Base-by-base conservation (phyloP, 306 rosid genomes). In the Phaseolus lunatus region DNA sequence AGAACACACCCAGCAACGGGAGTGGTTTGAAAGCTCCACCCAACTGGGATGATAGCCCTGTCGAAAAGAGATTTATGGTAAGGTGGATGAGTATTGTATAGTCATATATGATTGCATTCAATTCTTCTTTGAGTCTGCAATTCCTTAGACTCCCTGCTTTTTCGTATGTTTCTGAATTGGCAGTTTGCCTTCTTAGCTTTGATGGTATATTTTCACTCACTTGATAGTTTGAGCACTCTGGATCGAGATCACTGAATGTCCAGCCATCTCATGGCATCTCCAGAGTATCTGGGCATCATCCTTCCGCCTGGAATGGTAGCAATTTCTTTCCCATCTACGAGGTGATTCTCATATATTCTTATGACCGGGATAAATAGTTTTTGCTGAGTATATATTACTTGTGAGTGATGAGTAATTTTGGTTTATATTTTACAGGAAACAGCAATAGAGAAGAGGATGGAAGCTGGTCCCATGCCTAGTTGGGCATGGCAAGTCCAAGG, bases 371-470 rank as follows among this genome's bases (percentile, higher is more conserved):
- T 72, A 26, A 52, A 24, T 53, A 41, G 11, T 33, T 50, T 33
- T 63, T 15, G 57, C 44, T 2, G 43, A 35, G 20, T 50, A 8
- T 33, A 20, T 43, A 8, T 33, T 69, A 14, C 63, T 35, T 18
- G 12, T 5, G 41, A 37, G 29, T 20, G 29, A 63, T 75, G 7
- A 29, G 5, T 75, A 35, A 9, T 26, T 16, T 29, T 78, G 7
- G 19, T 31, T 72, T 22, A 23, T 78, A 39, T 80, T 9, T 72
- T 41, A n/a, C 87, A 94, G 98, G 97, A 85, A 85, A 92, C 89
- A 84, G 96, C 93, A 87, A 85, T 64, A 69, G 93, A 86, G 90
- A 87, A 87, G 77, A 85, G 84, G 75, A 76, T 84, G 89, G 93
- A 85, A 84, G 83, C 77, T 68, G 80, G 70, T 72, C 82, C 90